phyloP scores from a whole-genome alignment of 2,329 filamentous ascomycete genomes.

The Neocatenulostroma microsporum region DNA sequence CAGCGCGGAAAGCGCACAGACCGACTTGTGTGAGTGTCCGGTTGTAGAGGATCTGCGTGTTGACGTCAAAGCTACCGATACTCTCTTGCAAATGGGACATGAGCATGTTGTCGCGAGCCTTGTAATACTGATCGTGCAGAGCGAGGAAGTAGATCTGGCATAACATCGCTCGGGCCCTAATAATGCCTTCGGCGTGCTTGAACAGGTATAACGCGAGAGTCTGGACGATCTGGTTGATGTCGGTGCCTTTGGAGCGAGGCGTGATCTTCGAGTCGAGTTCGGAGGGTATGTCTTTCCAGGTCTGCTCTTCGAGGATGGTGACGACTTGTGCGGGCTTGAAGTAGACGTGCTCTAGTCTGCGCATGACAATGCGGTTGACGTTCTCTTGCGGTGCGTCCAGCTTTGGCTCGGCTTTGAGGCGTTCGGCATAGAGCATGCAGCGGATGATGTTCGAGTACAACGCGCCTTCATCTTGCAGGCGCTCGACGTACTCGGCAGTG shows the following conservation, averaged over 20 bases:
- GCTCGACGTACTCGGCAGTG: constrained; percentile 96
- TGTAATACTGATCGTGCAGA: constrained; percentile 96
- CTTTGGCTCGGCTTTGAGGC: constrained; percentile 60
- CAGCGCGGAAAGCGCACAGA: constrained; percentile 94
- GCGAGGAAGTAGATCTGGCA: constrained; percentile 99
- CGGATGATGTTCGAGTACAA: constrained; percentile 92
- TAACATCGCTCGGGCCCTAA: constrained; percentile 91
- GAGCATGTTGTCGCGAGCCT: constrained; percentile 96
- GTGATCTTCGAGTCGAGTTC: constrained; percentile 72
- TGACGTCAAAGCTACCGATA: constrained; percentile 92
- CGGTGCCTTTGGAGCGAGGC: constrained; percentile 58
- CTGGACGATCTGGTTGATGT: constrained; percentile 70
- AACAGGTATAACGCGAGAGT: constrained; percentile 93
- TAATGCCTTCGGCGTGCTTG: constrained; percentile 87
- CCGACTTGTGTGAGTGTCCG: constrained; percentile 95
- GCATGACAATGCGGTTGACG: constrained; percentile 86
- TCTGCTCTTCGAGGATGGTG: constrained; percentile 86
- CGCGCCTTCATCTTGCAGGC: constrained; percentile 79
- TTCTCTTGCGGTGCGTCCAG: constrained; percentile 75
- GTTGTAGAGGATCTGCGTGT: constrained; percentile 98
- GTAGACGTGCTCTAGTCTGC: constrained; percentile 93
- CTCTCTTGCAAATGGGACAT: constrained; percentile 99
- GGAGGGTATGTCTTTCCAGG: constrained; percentile 72
- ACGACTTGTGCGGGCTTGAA: constrained; percentile 97
- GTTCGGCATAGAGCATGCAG: constrained; percentile 80